A percentile compares a stretch with the other conserved stretches of the same genome.
Conservation (phyloP, 495 filamentous ascomycete genomes). For the Daldinia concentrica region DNA sequence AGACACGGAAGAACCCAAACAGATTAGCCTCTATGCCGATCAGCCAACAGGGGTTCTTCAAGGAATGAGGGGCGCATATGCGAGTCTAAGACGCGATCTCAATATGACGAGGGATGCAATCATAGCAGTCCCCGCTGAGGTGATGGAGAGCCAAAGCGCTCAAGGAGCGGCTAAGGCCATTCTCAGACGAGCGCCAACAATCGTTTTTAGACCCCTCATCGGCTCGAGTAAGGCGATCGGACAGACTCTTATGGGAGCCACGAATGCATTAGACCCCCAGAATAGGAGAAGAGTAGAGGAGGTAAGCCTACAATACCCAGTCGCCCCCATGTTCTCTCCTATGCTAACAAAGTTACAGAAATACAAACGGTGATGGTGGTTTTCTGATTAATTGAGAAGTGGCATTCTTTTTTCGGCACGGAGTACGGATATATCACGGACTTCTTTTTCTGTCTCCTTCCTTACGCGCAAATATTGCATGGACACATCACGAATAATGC, state of each 20-base stretch:
- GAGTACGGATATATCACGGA: conserved; percentile 22
- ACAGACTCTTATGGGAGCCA: conserved; percentile 90
- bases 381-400: not conserved
- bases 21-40: conserved; percentile 89
- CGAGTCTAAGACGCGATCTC: conserved; percentile 85
- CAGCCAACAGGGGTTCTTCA: conserved; percentile 88
- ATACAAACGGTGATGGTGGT: conserved; percentile 52
- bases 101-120: conserved; percentile 86
- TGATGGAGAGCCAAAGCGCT: conserved; percentile 85
- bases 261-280: conserved; percentile 87
- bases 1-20: conserved; percentile 72
- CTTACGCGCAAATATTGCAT: conserved; percentile 16
- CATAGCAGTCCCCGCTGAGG: conserved; percentile 91
- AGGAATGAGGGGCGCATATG: conserved; percentile 82
- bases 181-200: conserved; percentile 82
- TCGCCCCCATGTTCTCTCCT: not conserved
- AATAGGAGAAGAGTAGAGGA: conserved; percentile 87
- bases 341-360: conserved; percentile 48
- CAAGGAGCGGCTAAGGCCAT: conserved; percentile 84
- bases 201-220: conserved; percentile 89
- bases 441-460: not conserved
- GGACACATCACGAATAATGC: conserved; percentile 27
- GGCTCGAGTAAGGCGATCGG: conserved; percentile 90
- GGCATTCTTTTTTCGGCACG: conserved; percentile 16
- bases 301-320: conserved; percentile 62